Conservation (phyloP, 768 basidiomycete species). For the Cytidiella melzeri region DNA sequence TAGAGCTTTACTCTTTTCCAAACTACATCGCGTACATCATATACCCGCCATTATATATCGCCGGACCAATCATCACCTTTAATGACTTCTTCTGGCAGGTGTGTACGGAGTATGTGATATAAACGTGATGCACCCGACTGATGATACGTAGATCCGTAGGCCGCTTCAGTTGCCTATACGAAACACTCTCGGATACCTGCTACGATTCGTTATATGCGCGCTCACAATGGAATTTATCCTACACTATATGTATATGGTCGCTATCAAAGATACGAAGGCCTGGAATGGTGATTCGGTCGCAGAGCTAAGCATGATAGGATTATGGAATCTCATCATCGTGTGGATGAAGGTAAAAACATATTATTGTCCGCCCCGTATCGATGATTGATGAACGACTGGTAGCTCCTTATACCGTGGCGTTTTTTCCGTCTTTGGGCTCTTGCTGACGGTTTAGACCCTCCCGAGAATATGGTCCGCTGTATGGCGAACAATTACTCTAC, state of each 20-base stretch:
- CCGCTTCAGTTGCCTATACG: slow-evolving; percentile 41
- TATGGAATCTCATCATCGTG: slow-evolving; percentile 94
- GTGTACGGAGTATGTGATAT: slow-evolving; percentile 15
- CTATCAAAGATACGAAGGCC: slow-evolving; percentile 84
- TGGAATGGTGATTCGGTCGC: slow-evolving; percentile 77
- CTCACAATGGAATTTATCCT: slow-evolving; percentile 87
- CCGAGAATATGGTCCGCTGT: slow-evolving; percentile 99
- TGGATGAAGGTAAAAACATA: slow-evolving; percentile 95
- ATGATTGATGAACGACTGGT: no score
- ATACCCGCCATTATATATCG: slow-evolving; percentile 92
- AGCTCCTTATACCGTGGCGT: slow-evolving; percentile 93
- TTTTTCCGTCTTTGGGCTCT: slow-evolving; percentile 96
- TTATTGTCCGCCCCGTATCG: no score
- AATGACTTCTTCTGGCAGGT: slow-evolving; percentile 96
- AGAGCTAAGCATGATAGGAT: slow-evolving; percentile 87
- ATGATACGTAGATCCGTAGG: slow-evolving; percentile 45
- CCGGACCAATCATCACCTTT: slow-evolving; percentile 93
- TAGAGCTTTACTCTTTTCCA: slow-evolving; percentile 53
- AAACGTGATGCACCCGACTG: neutral
- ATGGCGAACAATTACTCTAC: slow-evolving; percentile 96
- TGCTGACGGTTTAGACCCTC: slow-evolving; percentile 82
- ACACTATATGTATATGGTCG: slow-evolving; percentile 95
- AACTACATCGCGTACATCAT: slow-evolving; percentile 83
- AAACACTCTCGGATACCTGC: slow-evolving; percentile 45
- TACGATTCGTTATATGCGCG: slow-evolving; percentile 66